These are phyloP conservation scores for Mucor mucedo DNA, from an alignment of 371 early-diverging fungal genomes.

Conservation along the genomic window DNA sequence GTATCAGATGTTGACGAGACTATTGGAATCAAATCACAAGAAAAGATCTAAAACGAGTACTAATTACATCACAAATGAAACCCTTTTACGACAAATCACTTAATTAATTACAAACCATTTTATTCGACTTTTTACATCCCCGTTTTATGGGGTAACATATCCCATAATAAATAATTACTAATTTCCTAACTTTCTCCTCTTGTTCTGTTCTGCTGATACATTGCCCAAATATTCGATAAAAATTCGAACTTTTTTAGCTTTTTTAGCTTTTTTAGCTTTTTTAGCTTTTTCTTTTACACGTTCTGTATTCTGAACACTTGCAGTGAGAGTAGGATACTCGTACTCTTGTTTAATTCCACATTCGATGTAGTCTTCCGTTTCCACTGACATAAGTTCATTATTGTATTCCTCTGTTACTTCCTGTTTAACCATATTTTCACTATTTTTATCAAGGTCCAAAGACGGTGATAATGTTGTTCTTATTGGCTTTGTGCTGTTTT, in stretches of 20 bases:
- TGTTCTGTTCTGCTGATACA: neutral
- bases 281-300: neutral
- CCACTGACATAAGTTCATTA: neutral
- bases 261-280: neutral
- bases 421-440: too few relatives aligned
- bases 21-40: neutral
- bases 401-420: too few relatives aligned
- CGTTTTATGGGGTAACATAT: neutral
- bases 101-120: neutral
- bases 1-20: constrained; percentile 7
- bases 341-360: constrained; percentile 6
- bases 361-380: neutral
- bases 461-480: neutral
- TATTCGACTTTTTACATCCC: neutral
- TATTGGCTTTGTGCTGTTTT: neutral
- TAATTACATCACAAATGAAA: neutral
- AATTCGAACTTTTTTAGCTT: constrained; percentile 3
- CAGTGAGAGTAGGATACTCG: neutral
- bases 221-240: constrained; percentile 13
- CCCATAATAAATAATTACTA: neutral
- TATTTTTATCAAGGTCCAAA: neutral
- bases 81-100: neutral
- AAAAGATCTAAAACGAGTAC: neutral
- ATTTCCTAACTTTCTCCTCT: neutral
- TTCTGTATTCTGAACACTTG: neutral